Base-by-base conservation (phyloP, 345 rosid genomes). In the Citrus glauca region DNA sequence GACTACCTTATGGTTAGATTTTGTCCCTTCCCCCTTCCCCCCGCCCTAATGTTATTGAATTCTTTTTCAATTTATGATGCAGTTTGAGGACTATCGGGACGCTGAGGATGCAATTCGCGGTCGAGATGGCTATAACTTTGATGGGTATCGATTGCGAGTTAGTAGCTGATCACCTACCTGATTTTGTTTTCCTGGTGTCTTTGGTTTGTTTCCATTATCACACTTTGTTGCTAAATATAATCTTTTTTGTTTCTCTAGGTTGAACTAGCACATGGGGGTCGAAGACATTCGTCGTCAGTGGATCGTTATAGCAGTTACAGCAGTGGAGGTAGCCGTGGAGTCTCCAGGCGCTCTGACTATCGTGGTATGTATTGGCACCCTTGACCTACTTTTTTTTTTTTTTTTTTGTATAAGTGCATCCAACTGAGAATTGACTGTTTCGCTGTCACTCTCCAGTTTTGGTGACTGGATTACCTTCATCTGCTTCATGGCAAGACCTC, bases 401-500 rank as follows among this genome's bases (percentile, higher is more conserved):
- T 25, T 37, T 37, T 37, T 42, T 24, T 20, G 35, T 33, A 17
- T 5, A 27, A 32, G 27, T 70, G 37, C 30, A 59, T 42, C 42
- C 28, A 40, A 38, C 72, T 37, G 19, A 70, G 42, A 42, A 78
- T 59, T 79, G 69, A 63, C 67, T 20, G 35, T 22, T 38, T 70
- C 3, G 73, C 9, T 57, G 66, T 50, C 5, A 24, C 77, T 4
- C 16, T 87, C 76, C 90, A 96, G 99, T 96, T 74, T 74, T 91
- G 85, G 89, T 96, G 67, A 89, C 95, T 38, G 99, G 99, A 48
- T 82, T 96, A 69, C 99, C 99, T 5, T 82, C 94, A 5, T 94
- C 99, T 83, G 99, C 99, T 66, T 96, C 99, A 33, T 96, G 99
- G 99, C 98, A 96, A 82, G 99, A 96, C 83, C 92, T 94, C n/a